Evolutionary conservation across 768 basidiomycete genomes (phyloP).

Genomic region (Termitomyces sp.): DNA sequence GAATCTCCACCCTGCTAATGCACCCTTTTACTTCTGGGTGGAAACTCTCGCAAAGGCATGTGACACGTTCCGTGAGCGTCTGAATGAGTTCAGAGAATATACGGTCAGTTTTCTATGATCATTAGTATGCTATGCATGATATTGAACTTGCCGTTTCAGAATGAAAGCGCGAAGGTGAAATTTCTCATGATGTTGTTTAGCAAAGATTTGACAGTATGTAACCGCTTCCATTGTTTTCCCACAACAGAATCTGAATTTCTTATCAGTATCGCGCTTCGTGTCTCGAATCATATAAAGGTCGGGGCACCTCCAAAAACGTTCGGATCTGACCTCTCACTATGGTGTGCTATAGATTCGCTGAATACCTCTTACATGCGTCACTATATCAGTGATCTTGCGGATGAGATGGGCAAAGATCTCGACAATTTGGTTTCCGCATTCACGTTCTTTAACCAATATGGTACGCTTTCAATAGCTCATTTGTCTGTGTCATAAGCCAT

Average conservation of each 20-base stretch:
- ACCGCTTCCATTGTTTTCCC: neutral
- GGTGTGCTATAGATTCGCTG: neutral
- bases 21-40: conserved; percentile 7
- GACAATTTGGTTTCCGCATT: conserved; percentile 9
- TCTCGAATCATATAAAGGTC: conserved; percentile 8
- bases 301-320: neutral
- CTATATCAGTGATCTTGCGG: conserved; percentile 14
- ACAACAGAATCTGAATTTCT: no score
- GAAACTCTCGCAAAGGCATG: conserved; percentile 9
- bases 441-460: conserved; percentile 15
- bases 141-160: neutral
- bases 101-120: conserved; percentile 13
- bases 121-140: neutral
- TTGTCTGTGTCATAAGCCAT: neutral
- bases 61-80: conserved; percentile 9
- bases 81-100: conserved; percentile 18
- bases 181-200: conserved; percentile 8
- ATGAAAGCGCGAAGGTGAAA: conserved; percentile 8
- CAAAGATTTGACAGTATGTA: conserved; percentile 10
- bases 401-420: conserved; percentile 11
- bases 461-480: neutral
- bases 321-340: neutral
- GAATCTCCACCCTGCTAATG: neutral
- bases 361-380: conserved; percentile 5
- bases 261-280: conserved; percentile 14